These are phyloP conservation scores for Hippophae gyantsensis DNA, from an alignment of 306 rosid species.

Conservation along the genomic window DNA sequence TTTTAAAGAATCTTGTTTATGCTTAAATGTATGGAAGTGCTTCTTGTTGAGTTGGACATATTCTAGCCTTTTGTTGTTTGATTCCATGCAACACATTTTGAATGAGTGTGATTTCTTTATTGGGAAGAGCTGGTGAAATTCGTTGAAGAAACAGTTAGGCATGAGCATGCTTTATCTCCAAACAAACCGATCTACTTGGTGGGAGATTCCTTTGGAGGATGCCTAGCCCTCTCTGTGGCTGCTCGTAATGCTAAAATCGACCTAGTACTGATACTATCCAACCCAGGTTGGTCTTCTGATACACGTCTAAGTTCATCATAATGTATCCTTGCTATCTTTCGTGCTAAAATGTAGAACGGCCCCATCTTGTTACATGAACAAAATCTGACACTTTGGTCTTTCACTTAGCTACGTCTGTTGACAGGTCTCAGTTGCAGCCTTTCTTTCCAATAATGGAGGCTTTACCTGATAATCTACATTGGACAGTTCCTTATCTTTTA, in stretches of 20 bases:
- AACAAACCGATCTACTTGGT: slow-evolving; percentile 85
- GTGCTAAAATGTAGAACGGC: slow-evolving; percentile 2
- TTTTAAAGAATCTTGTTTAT: too few species aligned
- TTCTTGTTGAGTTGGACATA: too few species aligned
- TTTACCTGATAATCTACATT: slow-evolving; percentile 57
- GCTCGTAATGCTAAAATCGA: slow-evolving; percentile 79
- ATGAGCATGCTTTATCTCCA: slow-evolving; percentile 58
- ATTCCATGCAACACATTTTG: background rate
- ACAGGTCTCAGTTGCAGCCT: slow-evolving; percentile 77
- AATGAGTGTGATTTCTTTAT: slow-evolving; percentile 2
- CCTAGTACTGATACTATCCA: slow-evolving; percentile 54
- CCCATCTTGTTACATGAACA: background rate
- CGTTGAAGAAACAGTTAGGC: slow-evolving; percentile 66
- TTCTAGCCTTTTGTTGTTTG: too few species aligned
- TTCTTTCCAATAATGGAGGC: slow-evolving; percentile 64
- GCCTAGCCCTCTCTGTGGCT: slow-evolving; percentile 91
- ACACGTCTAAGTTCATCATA: slow-evolving; percentile 7
- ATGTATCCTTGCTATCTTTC: slow-evolving; percentile 13
- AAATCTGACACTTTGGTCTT: slow-evolving; percentile 23
- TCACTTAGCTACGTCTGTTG: slow-evolving; percentile 74
- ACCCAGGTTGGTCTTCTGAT: slow-evolving; percentile 53
- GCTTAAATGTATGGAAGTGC: too few species aligned
- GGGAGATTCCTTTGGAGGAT: slow-evolving; percentile 96
- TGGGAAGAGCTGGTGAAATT: slow-evolving; percentile 72
- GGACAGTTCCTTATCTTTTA: slow-evolving; percentile 64